Percentiles rank a stretch among this genome's conserved stretches.
phyloP scores from a whole-genome alignment of 192 early-diverging fungal species.

The Backusella morwellensis region DNA sequence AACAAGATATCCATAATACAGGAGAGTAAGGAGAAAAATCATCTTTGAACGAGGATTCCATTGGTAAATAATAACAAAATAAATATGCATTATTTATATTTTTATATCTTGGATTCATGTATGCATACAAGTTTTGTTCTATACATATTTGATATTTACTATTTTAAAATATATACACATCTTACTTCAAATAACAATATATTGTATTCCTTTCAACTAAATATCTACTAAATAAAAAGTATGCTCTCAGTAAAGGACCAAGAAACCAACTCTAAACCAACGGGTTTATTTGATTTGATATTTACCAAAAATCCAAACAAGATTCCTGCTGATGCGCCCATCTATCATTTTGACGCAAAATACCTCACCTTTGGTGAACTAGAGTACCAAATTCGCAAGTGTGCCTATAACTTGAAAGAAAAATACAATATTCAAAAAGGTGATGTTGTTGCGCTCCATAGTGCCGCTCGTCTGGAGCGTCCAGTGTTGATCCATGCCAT shows the following conservation, averaged over 20 bases:
- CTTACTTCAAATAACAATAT: constrained; percentile 11
- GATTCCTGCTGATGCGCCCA: neutral
- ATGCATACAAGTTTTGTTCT: no score
- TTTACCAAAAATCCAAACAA: neutral
- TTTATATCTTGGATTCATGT: no score
- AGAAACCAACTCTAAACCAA: neutral
- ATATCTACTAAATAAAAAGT: neutral
- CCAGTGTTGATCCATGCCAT: neutral
- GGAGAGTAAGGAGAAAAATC: no score
- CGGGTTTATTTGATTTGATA: neutral
- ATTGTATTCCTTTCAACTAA: no score
- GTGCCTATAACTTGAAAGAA: neutral
- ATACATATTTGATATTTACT: no score
- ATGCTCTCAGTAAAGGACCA: neutral
- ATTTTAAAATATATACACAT: no score
- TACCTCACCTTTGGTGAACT: neutral
- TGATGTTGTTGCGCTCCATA: neutral
- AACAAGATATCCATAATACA: no score
- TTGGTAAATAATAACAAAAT: no score
- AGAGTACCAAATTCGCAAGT: neutral
- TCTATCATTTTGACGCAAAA: neutral
- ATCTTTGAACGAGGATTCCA: no score
- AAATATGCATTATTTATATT: no score
- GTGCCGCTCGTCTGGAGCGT: neutral
- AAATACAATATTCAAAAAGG: neutral